Evolutionary conservation across 2,329 filamentous ascomycete genomes (phyloP).

Genomic region (Cladorrhinum sp.): DNA sequence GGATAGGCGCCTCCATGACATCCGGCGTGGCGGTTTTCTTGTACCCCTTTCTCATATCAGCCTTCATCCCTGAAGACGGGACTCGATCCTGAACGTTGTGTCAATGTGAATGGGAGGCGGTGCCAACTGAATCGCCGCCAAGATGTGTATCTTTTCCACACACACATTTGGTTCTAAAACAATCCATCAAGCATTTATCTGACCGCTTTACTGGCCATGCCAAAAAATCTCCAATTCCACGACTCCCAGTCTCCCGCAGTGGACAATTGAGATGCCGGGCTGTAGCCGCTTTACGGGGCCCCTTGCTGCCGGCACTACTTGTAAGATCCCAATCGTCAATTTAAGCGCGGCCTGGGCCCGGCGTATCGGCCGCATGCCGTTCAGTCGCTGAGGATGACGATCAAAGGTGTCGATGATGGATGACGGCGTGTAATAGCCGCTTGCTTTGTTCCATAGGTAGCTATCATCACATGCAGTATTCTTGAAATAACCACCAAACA

Average conservation of each 20-base stretch:
- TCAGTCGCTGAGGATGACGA: background rate
- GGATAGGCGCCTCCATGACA: background rate
- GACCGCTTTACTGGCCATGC: background rate
- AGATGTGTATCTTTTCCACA: background rate
- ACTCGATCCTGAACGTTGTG: background rate
- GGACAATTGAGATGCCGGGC: conserved; percentile 15
- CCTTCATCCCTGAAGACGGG: background rate
- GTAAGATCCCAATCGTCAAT: conserved; percentile 9
- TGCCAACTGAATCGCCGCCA: background rate
- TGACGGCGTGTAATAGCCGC: background rate
- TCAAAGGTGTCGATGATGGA: background rate
- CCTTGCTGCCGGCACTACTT: conserved; percentile 9
- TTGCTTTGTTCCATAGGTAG: background rate
- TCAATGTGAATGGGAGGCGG: background rate
- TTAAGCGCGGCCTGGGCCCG: conserved; percentile 19
- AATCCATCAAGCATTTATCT: background rate
- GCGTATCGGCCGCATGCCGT: conserved; percentile 12
- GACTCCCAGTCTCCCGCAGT: conserved; percentile 2
- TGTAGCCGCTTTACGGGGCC: conserved; percentile 11
- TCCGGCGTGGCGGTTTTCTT: background rate
- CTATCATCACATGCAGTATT: no score
- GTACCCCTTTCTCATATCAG: background rate
- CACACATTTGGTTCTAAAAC: background rate
- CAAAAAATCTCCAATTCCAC: background rate
- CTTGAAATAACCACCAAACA: background rate